These are phyloP conservation scores for Vigna angularis DNA, from an alignment of 306 rosid genomes.

Conservation along the genomic window DNA sequence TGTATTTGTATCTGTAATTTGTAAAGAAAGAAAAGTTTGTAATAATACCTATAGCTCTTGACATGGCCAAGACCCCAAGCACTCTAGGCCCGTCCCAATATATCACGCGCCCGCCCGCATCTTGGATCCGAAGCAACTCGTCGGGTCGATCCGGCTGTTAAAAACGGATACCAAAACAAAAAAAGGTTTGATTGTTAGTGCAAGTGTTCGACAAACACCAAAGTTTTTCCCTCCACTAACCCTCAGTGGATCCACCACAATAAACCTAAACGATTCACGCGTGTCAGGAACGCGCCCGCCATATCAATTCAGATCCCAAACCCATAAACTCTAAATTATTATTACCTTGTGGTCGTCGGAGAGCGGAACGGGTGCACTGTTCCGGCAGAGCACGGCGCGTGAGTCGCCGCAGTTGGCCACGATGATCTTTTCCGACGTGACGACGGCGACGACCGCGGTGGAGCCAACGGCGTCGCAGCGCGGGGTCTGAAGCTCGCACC, in stretches of 20 bases:
- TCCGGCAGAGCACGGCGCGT: constrained; percentile 80
- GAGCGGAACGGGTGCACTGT: constrained; percentile 63
- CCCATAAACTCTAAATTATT: not conserved
- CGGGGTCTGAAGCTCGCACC: constrained; percentile 67
- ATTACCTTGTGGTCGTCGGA: constrained; percentile 84
- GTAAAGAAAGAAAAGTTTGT: not conserved
- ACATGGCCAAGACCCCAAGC: constrained; percentile 87
- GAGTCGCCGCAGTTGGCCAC: constrained; percentile 90
- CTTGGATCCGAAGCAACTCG: constrained; percentile 70
- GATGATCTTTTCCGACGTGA: constrained; percentile 66
- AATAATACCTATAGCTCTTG: constrained; percentile 70
- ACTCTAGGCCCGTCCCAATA: constrained; percentile 88
- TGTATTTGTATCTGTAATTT: not conserved
- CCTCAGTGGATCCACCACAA: not conserved
- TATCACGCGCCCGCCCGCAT: constrained; percentile 84
- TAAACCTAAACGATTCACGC: not conserved
- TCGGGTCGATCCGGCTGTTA: constrained; percentile 85
- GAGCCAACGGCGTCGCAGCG: constrained; percentile 89
- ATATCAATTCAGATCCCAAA: not conserved
- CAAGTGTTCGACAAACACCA: not conserved
- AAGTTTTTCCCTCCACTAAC: not conserved
- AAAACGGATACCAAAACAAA: not conserved
- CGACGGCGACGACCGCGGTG: constrained; percentile 73
- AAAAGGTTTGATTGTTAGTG: constrained; percentile 3
- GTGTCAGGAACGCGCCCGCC: not conserved